A percentile compares a stretch with the other conserved stretches of the same genome.
Conservation (phyloP, 331 rosid species). For the Erythrophleum ivorense region DNA sequence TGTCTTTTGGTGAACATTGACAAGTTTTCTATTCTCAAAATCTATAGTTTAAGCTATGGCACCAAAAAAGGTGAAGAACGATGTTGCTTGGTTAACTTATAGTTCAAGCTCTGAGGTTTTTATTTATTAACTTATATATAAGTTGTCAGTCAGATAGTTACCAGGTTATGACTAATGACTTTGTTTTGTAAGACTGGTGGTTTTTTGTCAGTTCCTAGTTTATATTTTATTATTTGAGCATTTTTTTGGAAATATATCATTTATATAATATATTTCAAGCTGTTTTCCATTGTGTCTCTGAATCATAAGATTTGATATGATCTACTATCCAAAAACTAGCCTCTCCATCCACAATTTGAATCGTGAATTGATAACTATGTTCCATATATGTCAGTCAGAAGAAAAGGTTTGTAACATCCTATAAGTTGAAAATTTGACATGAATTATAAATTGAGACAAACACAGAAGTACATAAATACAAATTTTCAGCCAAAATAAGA, state of each 20-base stretch:
- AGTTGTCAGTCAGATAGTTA: too few species aligned
- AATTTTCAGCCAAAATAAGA: not conserved
- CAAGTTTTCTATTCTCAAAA: too few species aligned
- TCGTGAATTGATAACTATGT: not conserved
- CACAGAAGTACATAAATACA: not conserved
- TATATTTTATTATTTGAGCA: too few species aligned
- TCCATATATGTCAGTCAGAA: not conserved
- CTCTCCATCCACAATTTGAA: not conserved
- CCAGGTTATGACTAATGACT: too few species aligned
- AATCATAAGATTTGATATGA: not conserved
- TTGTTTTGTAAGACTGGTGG: not conserved
- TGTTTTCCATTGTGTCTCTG: not conserved
- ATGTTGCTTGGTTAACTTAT: not conserved
- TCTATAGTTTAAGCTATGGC: not conserved
- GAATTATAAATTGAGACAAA: not conserved
- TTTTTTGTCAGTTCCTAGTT: too few species aligned
- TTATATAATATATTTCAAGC: not conserved
- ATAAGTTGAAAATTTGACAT: slow-evolving; percentile 3
- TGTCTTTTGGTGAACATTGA: too few species aligned
- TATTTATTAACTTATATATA: too few species aligned
- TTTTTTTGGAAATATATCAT: not conserved
- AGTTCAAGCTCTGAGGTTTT: not conserved
- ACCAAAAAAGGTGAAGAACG: not conserved
- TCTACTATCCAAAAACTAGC: not conserved
- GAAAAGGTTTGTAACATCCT: not conserved